phyloP scores from a whole-genome alignment of 108 stramenopile genomes.

The Parmales sp. region DNA sequence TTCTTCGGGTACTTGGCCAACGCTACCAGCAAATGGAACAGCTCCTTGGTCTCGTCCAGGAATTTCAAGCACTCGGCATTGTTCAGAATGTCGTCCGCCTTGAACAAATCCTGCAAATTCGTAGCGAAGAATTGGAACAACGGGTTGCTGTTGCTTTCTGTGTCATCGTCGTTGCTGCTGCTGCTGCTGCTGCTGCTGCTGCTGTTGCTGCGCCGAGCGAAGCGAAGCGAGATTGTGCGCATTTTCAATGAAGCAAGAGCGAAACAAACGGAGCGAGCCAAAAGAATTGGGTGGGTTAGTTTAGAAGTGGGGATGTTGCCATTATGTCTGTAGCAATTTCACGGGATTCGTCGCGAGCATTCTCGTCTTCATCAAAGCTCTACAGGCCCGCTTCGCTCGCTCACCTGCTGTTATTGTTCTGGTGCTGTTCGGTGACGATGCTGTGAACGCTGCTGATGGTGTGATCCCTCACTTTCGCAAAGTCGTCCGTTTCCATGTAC shows the following conservation, averaged over 20 bases:
- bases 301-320: no score
- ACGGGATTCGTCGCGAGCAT: no score
- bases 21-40: background rate
- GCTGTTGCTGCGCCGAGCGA: no score
- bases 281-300: no score
- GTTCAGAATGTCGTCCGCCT: background rate
- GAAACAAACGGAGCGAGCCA: no score
- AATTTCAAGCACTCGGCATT: background rate
- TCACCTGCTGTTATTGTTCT: no score
- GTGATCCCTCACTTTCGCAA: background rate
- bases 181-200: no score
- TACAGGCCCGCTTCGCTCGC: no score
- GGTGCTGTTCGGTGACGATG: background rate
- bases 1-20: slow-evolving; percentile 4
- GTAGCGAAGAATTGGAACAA: background rate
- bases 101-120: background rate
- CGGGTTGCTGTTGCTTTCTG: background rate
- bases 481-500: background rate
- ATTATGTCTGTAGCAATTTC: no score
- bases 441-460: background rate
- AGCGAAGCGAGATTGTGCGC: no score
- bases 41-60: background rate
- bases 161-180: background rate
- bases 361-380: no score
- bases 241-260: no score